A percentile compares a stretch with the other conserved stretches of the same genome.
Evolutionary conservation across 2,329 filamentous ascomycete genomes (phyloP).

Genomic region (Allantophomopsis lycopodina): DNA sequence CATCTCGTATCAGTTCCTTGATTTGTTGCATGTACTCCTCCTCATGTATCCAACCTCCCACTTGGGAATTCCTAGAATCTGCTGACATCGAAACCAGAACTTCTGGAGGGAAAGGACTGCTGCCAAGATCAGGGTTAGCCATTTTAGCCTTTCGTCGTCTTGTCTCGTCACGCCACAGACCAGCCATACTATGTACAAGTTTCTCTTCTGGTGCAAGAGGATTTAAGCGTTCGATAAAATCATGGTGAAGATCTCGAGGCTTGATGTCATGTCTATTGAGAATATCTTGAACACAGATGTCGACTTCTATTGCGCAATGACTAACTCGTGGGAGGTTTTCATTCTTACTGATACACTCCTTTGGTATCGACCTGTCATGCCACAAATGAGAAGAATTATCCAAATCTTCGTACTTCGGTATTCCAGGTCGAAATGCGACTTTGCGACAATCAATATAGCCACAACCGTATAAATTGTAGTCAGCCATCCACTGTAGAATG

Average conservation of each 20-base stretch:
- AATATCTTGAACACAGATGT: slow-evolving; percentile 81
- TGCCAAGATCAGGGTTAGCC: slow-evolving; percentile 46
- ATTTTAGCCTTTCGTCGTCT: slow-evolving; percentile 62
- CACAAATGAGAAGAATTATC: slow-evolving; percentile 53
- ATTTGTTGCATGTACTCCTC: slow-evolving; percentile 64
- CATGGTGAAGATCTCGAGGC: slow-evolving; percentile 70
- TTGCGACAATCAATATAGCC: slow-evolving; percentile 65
- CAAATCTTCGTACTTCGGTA: slow-evolving; percentile 55
- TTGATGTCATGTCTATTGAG: slow-evolving; percentile 65
- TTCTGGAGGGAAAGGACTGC: slow-evolving; percentile 68
- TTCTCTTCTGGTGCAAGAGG: slow-evolving; percentile 58
- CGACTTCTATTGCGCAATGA: slow-evolving; percentile 80
- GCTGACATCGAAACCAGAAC: slow-evolving; percentile 82
- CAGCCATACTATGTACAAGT: slow-evolving; percentile 86
- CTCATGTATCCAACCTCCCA: slow-evolving; percentile 88
- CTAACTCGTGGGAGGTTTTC: slow-evolving; percentile 60
- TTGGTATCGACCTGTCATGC: slow-evolving; percentile 62
- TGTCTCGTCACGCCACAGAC: slow-evolving; percentile 83
- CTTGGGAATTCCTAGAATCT: slow-evolving; percentile 55
- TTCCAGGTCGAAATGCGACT: slow-evolving; percentile 59
- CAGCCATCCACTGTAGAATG: slow-evolving; percentile 91
- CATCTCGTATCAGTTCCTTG: slow-evolving; percentile 45
- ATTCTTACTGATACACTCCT: slow-evolving; percentile 45
- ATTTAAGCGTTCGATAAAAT: slow-evolving; percentile 62
- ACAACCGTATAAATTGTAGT: slow-evolving; percentile 95